Evolutionary conservation across 179 eudicot genomes (phyloP).

Genomic region (Carnegiea gigantea): DNA sequence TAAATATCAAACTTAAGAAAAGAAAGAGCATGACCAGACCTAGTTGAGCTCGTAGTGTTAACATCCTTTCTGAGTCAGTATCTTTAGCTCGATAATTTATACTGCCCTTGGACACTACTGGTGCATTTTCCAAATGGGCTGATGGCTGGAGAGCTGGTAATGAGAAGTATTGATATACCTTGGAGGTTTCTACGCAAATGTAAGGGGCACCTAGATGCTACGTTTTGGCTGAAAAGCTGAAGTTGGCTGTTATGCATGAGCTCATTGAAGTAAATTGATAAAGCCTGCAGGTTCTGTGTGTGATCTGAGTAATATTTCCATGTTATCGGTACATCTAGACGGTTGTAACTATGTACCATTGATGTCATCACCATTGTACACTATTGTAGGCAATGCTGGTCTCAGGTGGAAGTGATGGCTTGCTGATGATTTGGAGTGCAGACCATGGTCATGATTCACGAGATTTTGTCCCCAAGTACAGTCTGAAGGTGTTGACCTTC

Average conservation of each 20-base stretch:
- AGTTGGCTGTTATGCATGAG: not conserved
- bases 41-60: not conserved
- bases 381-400: conserved; percentile 79
- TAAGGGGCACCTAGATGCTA: conserved; percentile 1
- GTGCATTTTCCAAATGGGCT: not conserved
- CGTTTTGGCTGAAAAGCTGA: not conserved
- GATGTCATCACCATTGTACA: conserved; percentile 11
- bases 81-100: not conserved
- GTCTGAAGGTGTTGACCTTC: conserved; percentile 61
- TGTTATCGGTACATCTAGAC: not conserved
- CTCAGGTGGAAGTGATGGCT: conserved; percentile 97
- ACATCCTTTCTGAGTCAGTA: not conserved
- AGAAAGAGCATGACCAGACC: not conserved
- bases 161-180: not conserved
- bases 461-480: conserved; percentile 91
- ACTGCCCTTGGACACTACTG: not conserved
- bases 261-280: not conserved
- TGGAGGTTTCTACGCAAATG: not conserved
- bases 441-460: conserved; percentile 88
- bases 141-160: not conserved
- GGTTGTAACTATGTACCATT: conserved; percentile 1
- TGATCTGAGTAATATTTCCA: conserved; percentile 9
- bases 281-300: not conserved
- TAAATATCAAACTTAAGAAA: not conserved
- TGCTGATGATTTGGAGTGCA: conserved; percentile 89